Base-by-base conservation (phyloP, 345 rosid genomes). In the Eucalyptus regnans region DNA sequence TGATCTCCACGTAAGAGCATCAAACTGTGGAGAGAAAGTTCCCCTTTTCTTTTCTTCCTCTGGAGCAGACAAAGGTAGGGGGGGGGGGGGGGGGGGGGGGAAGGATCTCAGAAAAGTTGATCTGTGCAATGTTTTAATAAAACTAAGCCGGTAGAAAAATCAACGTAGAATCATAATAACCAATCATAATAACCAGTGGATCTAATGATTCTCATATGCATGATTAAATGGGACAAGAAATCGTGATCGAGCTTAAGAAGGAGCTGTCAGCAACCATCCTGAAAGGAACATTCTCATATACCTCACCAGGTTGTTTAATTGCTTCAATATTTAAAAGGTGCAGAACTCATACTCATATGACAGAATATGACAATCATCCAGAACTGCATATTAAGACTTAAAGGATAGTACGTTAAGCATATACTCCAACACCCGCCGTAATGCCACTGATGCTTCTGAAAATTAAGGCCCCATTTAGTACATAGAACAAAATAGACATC, bases 21-120 rank as follows among this genome's bases (percentile, higher is more conserved):
- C 94, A 86, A 96, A 86, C 90, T 94, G 97, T 3, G 97, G 97
- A 12, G 99, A 96, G 90, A 94, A 96, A 51, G 1, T 46, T 25
- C 37, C 90, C 15, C 0, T 22, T 62, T 31, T 41, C 91, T 90
- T 92, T 90, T 97, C 99, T 86, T 96, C 97, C 92, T 88, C 98
- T 97, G 13, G n/a, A 91, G 88, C 87, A 93, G 52, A 80, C 51
- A 88, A 87, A 89, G 80, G 5, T 23, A 22, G 43, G 49, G n/a
- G 16, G 9, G 17, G 18, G 33, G 18, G 33, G 2, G 33, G 33
- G 33, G 2, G 33, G 33, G 2, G 33, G 2, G 33, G 33, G 33
- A 33, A 33, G 0, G 66, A 88, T 84, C 41, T 88, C 62, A 81
- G 84, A 18, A 48, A 87, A 18, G 85, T 52, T 48, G 14, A 68